Percentiles rank a stretch among this genome's conserved stretches.
These are phyloP conservation scores for Eucalyptus virginea DNA, from an alignment of 345 rosid genomes.

Conservation along the genomic window DNA sequence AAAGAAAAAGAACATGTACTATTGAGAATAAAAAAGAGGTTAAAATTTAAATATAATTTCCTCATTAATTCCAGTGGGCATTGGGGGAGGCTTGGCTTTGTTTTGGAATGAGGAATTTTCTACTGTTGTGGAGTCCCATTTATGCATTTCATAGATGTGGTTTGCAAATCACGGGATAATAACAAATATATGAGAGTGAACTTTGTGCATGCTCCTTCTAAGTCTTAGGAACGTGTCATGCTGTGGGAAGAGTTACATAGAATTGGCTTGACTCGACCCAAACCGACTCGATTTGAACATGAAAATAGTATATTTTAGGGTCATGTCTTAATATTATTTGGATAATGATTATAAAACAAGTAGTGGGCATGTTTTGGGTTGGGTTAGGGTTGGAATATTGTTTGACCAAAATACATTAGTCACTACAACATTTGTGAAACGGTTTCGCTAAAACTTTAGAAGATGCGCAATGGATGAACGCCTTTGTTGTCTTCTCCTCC, in stretches of 20 bases:
- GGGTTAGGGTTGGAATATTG: no score
- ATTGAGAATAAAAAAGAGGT: background rate
- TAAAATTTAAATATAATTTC: background rate
- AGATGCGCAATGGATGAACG: no score
- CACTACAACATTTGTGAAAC: no score
- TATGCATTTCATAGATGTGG: background rate
- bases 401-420: no score
- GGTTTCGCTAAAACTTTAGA: no score
- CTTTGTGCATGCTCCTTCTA: background rate
- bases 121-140: background rate
- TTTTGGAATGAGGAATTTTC: background rate
- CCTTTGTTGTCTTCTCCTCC: no score
- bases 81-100: accelerated
- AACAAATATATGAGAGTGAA: background rate
- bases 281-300: no score
- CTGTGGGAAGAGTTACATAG: background rate
- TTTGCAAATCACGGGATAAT: background rate
- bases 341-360: no score
- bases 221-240: background rate
- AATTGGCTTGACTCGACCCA: accelerated
- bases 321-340: no score
- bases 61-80: background rate
- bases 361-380: no score
- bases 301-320: no score
- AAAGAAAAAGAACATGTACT: accelerated